These are phyloP conservation scores for Vitis hybrid DNA, from an alignment of 177 flowering plant species.

Conservation along the genomic window DNA sequence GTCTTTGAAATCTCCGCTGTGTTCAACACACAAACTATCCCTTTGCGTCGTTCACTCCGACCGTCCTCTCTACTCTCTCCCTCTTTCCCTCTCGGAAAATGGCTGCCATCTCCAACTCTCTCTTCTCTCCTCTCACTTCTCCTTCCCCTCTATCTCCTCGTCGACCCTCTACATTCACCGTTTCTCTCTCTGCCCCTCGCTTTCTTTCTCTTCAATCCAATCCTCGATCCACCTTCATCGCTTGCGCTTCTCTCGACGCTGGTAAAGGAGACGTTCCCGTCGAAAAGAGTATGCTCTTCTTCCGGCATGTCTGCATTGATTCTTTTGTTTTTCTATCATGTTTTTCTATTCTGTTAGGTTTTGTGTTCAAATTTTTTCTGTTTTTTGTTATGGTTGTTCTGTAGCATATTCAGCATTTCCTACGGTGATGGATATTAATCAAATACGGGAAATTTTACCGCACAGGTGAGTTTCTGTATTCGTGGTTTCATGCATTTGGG, in stretches of 20 bases:
- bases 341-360: not conserved
- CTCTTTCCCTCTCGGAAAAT: slow-evolving; percentile 1
- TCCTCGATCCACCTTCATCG: slow-evolving; percentile 1
- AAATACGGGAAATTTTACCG: slow-evolving; percentile 82
- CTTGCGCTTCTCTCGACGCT: slow-evolving; percentile 6
- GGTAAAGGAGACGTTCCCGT: slow-evolving; percentile 13
- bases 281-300: slow-evolving; percentile 11
- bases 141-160: slow-evolving; percentile 8
- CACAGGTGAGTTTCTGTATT: slow-evolving; percentile 55
- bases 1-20: too few species aligned
- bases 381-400: not conserved
- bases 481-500: not conserved
- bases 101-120: slow-evolving; percentile 1
- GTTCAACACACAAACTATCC: not conserved
- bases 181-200: slow-evolving; percentile 1
- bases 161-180: not conserved
- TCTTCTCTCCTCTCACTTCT: not conserved
- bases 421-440: slow-evolving; percentile 77
- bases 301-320: not conserved
- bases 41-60: not conserved
- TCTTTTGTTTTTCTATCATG: not conserved
- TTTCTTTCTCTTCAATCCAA: not conserved
- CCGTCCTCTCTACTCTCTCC: not conserved
- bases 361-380: not conserved
- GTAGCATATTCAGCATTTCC: slow-evolving; percentile 58